Percentiles rank a stretch among this genome's conserved stretches.
Evolutionary conservation across 257 asterid genomes (phyloP).

Genomic region (Oldenlandia corymbosa): DNA sequence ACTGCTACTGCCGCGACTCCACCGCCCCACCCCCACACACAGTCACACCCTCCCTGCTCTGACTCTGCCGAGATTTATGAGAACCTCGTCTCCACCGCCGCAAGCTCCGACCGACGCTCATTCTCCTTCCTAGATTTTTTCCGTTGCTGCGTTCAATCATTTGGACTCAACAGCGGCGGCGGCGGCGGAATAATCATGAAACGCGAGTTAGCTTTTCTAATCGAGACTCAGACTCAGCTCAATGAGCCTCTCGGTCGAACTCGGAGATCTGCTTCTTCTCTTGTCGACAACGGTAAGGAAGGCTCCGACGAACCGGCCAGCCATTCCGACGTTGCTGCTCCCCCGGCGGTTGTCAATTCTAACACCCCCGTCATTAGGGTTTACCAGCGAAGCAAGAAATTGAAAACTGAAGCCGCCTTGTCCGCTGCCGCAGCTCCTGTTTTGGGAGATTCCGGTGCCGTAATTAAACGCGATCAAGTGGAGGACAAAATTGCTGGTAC

Average conservation of each 20-base stretch:
- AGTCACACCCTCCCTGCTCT: neutral
- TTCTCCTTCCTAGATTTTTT: neutral
- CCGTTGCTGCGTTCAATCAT: conserved; percentile 4
- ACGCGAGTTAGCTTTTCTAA: conserved; percentile 38
- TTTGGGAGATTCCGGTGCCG: conserved; percentile 8
- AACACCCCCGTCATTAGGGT: conserved; percentile 38
- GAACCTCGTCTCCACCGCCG: neutral
- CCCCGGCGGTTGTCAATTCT: conserved; percentile 28
- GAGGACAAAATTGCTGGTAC: conserved; percentile 24
- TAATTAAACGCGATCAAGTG: conserved; percentile 12
- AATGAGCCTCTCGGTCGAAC: conserved; percentile 14
- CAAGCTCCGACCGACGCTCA: neutral
- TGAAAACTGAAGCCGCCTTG: conserved; percentile 26
- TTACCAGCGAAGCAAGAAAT: conserved; percentile 62
- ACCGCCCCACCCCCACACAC: neutral
- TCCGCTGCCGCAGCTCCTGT: conserved; percentile 9
- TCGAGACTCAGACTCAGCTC: conserved; percentile 17
- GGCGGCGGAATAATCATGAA: conserved; percentile 23
- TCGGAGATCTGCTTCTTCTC: conserved; percentile 23
- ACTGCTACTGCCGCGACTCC: neutral
- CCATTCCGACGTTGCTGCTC: conserved; percentile 31
- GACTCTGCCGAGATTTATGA: neutral
- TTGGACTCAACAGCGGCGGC: neutral
- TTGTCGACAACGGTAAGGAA: conserved; percentile 10
- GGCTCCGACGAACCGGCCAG: conserved; percentile 11